Conservation (phyloP, 441 rosid genomes). For the Aleurites moluccanus region DNA sequence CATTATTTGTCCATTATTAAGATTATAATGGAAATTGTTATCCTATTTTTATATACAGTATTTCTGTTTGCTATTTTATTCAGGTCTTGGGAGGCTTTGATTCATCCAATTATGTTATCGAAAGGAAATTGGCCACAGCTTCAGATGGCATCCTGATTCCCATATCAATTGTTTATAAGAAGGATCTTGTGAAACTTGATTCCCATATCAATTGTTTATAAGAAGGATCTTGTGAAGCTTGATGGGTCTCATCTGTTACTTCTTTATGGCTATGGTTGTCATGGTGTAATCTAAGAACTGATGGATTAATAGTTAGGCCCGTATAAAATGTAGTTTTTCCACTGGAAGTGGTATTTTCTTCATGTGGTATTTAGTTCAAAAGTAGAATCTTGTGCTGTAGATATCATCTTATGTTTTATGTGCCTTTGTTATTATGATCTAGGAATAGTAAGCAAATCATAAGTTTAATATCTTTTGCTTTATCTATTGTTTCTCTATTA, state of each 20-base stretch:
- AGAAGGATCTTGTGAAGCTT: conserved; percentile 68
- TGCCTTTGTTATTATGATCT: neutral
- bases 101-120: conserved; percentile 70
- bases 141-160: conserved; percentile 83
- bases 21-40: neutral
- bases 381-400: neutral
- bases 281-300: conserved; percentile 59
- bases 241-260: conserved; percentile 80
- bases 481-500: neutral
- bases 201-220: conserved; percentile 77
- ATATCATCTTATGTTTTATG: neutral
- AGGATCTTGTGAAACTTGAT: conserved; percentile 73
- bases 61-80: conserved; percentile 21
- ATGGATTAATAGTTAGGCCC: neutral
- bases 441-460: neutral
- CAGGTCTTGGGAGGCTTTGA: conserved; percentile 96
- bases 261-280: conserved; percentile 93
- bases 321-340: neutral
- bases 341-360: neutral
- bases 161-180: conserved; percentile 67
- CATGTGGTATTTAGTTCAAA: neutral
- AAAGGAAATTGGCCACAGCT: conserved; percentile 89
- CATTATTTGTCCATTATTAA: neutral
- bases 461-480: neutral
- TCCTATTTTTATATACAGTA: conserved; percentile 4